Evolutionary conservation across 805 yeast genomes (phyloP).

Genomic region (Saturnispora sanitii): DNA sequence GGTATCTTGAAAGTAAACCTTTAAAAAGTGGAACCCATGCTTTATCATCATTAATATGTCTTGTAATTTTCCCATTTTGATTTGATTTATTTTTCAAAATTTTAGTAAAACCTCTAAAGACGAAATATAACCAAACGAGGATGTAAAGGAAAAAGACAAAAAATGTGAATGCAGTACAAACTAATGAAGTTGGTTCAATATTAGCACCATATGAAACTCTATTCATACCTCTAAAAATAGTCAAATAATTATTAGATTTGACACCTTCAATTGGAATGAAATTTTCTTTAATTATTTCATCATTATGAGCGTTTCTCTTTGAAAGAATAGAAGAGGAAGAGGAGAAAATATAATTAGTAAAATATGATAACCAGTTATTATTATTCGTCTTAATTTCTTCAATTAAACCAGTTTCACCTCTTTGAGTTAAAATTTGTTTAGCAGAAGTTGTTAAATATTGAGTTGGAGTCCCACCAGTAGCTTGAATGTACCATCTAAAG

Average conservation of each 20-base stretch:
- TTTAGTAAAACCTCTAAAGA: constrained; percentile 29
- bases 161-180: constrained; percentile 79
- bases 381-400: too few species aligned
- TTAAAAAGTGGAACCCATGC: constrained; percentile 56
- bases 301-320: not conserved
- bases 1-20: constrained; percentile 70
- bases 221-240: constrained; percentile 77
- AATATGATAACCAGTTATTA: not conserved
- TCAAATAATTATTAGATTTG: constrained; percentile 46
- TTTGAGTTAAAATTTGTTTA: constrained; percentile 65
- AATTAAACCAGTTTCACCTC: constrained; percentile 25
- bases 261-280: constrained; percentile 25
- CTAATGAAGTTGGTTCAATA: constrained; percentile 78
- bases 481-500: constrained; percentile 74
- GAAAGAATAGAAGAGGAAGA: constrained; percentile 17
- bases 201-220: constrained; percentile 68
- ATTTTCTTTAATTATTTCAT: not conserved
- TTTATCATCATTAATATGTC: constrained; percentile 30
- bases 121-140: constrained; percentile 49
- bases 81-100: constrained; percentile 1
- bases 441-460: constrained; percentile 53
- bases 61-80: not conserved
- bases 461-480: constrained; percentile 84
- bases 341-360: constrained; percentile 12
- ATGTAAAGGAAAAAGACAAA: constrained; percentile 71